phyloP scores from a whole-genome alignment of 2,329 filamentous ascomycete genomes.

The Sordariomycetes sp. region DNA sequence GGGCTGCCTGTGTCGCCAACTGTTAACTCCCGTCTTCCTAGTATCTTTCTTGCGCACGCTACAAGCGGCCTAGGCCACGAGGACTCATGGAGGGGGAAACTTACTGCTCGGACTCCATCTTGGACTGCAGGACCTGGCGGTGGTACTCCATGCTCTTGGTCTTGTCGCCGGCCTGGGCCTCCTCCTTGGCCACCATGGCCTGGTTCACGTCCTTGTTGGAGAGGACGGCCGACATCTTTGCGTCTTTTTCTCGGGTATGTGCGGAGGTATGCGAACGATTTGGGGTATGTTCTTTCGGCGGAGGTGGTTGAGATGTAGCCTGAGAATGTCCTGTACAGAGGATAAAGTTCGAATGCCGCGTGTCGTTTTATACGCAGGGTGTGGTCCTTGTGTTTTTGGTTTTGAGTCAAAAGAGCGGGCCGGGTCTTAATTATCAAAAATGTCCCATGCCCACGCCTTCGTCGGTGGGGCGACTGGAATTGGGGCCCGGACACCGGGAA shows the following conservation, averaged over 20 bases:
- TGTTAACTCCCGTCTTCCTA: background rate
- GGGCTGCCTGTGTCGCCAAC: background rate
- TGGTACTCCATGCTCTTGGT: conserved; percentile 68
- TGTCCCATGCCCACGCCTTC: background rate
- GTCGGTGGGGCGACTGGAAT: background rate
- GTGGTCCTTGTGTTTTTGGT: background rate
- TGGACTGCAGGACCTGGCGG: conserved; percentile 62
- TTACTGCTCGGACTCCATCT: conserved; percentile 55
- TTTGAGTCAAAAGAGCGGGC: background rate
- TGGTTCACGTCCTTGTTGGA: conserved; percentile 56
- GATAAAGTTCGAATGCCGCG: background rate
- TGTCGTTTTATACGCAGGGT: background rate
- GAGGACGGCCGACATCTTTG: conserved; percentile 49
- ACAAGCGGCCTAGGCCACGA: no score
- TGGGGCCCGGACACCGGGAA: background rate
- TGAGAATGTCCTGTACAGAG: background rate
- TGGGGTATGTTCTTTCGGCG: background rate
- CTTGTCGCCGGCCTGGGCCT: conserved; percentile 26
- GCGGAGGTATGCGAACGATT: background rate
- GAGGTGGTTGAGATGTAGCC: background rate
- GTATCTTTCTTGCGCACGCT: background rate
- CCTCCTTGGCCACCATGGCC: conserved; percentile 22
- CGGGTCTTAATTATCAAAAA: background rate
- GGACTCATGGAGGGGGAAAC: conserved; percentile 15
- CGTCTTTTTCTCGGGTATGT: conserved; percentile 23